These are phyloP conservation scores for Paramarasmius palmivorus DNA, from an alignment of 1,284 basidiomycete genomes.

Conservation along the genomic window DNA sequence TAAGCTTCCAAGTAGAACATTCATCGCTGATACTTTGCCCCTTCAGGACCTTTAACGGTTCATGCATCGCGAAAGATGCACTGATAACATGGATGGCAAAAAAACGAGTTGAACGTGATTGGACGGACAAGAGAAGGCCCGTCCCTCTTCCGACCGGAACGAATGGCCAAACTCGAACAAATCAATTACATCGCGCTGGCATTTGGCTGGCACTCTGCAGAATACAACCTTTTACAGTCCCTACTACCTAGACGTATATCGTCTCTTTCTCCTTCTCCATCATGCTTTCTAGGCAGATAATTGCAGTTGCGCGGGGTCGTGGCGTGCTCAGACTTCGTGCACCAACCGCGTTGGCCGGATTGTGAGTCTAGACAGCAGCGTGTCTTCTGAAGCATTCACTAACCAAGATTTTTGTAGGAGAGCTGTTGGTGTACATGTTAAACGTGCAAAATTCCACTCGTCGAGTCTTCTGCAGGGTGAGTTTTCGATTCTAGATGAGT, in stretches of 20 bases:
- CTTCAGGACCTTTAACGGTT: no score
- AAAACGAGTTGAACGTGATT: no score
- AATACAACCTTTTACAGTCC: background rate
- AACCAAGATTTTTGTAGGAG: slow-evolving; percentile 35
- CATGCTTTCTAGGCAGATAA: slow-evolving; percentile 75
- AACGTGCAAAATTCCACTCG: slow-evolving; percentile 66
- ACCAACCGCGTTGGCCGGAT: slow-evolving; percentile 45
- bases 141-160: no score
- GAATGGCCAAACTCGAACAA: background rate
- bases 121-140: no score
- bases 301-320: slow-evolving; percentile 65
- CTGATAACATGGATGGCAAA: no score
- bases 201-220: background rate
- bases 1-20: no score
- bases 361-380: slow-evolving; percentile 39
- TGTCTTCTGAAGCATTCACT: slow-evolving; percentile 8
- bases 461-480: slow-evolving; percentile 68
- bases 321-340: slow-evolving; percentile 41
- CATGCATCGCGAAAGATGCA: no score
- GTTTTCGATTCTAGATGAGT: slow-evolving; percentile 19
- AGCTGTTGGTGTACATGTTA: slow-evolving; percentile 43
- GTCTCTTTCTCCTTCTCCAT: slow-evolving; percentile 4
- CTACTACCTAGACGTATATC: slow-evolving; percentile 8
- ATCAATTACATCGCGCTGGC: slow-evolving; percentile 1
- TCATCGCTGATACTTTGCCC: no score